Evolutionary conservation across 2,329 filamentous ascomycete genomes (phyloP), one percentile per base, ranked within the genome.

Genomic region (Colletotrichum shisoi): DNA sequence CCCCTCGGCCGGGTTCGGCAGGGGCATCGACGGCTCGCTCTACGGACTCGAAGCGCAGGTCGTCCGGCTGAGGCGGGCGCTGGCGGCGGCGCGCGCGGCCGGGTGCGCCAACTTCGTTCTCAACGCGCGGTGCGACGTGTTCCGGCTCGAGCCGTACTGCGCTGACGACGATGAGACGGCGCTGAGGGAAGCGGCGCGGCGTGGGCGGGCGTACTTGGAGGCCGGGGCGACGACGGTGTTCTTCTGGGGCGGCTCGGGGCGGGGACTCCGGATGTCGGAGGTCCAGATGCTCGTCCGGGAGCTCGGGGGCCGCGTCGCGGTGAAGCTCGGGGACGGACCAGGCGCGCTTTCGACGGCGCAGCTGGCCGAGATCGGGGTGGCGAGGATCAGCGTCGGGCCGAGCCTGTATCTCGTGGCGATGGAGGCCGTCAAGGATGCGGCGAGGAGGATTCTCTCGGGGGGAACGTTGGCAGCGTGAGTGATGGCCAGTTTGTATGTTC

Each of bases 201-300:
- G 87, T 0, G 87, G 86, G 0, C 83, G 81, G 64, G 82, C 81
- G n/a, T 89, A 84, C 72, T 76, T 89, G 3, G 81, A 78, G 0
- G 85, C 85, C 2, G 87, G 87, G 0, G 87, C 87, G 0, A 84
- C 81, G 13, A 87, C 83, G 0, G 80, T 87, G 0, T 89, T 88
- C 76, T 85, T 87, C 58, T 89, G 85, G 85, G 86, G 86, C 15
- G 84, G 78, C 2, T 71, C 76, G 0, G 75, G 75, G 42, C 73
- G 79, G 15, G 75, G 84, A 46, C 72, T 86, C 13, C 76, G 77
- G 13, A 77, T 74, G 13, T 79, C 77, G 0, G 85, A 87, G 73
- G 79, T 86, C 2, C 73, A 77, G 72, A 74, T 71, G 48, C 71
- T 87, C 69, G 83, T 82, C 2, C 73, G 76, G 59, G 83, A 79